Percentiles rank a stretch among this genome's conserved stretches.
Conservation (phyloP, 805 yeast genomes). For the Wickerhamiella domercqiae region DNA sequence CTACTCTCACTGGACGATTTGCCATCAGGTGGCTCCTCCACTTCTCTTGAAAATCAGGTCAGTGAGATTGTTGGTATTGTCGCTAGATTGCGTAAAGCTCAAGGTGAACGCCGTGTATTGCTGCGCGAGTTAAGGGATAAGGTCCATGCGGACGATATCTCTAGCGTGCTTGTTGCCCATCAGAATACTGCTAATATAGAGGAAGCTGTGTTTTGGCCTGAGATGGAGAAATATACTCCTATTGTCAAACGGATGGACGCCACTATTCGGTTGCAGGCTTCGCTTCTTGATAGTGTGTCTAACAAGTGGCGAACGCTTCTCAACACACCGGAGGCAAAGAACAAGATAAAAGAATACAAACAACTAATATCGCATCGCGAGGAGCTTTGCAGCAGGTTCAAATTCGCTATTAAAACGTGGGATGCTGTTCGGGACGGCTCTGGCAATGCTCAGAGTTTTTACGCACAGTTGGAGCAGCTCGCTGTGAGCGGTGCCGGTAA, state of each 20-base stretch:
- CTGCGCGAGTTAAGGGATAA: conserved; percentile 50
- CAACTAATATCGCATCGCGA: conserved; percentile 19
- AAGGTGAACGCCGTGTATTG: conserved; percentile 46
- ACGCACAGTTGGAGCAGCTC: conserved; percentile 33
- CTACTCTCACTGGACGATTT: conserved; percentile 7
- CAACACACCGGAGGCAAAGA: conserved; percentile 32
- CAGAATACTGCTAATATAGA: conserved; percentile 43
- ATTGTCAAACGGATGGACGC: conserved; percentile 51
- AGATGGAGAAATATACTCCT: conserved; percentile 60
- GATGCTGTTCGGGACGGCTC: conserved; percentile 42
- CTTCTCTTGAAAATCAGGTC: conserved; percentile 26
- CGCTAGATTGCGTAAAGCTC: conserved; percentile 45
- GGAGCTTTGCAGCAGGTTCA: conserved; percentile 28
- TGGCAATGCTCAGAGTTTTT: conserved; percentile 47
- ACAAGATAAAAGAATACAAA: conserved; percentile 25
- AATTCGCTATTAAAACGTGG: conserved; percentile 43
- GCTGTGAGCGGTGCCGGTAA: conserved; percentile 12
- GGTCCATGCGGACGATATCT: conserved; percentile 72
- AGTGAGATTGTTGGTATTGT: conserved; percentile 39
- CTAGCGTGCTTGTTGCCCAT: conserved; percentile 55
- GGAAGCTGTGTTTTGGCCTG: conserved; percentile 44
- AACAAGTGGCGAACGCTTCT: conserved; percentile 32
- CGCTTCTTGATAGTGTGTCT: conserved; percentile 33
- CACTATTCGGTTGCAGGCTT: conserved; percentile 50
- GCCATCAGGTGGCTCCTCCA: conserved; percentile 12